These are phyloP conservation scores for Fraxinus cuspidata DNA, from an alignment of 257 asterid species.

Conservation along the genomic window DNA sequence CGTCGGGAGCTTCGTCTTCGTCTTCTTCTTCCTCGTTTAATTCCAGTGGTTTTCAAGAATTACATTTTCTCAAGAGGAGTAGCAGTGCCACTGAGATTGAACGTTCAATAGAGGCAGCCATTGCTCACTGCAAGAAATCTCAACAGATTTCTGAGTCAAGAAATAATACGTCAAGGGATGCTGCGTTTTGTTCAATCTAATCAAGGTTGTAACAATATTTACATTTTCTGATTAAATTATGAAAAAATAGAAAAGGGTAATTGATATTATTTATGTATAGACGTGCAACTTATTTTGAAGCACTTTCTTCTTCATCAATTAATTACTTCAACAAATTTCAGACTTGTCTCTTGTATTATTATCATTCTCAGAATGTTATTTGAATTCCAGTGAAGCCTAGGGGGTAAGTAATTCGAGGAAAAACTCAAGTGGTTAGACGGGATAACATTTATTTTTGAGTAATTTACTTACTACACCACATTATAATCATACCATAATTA, in stretches of 20 bases:
- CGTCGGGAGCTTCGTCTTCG: constrained; percentile 21
- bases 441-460: not conserved
- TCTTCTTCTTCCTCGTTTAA: constrained; percentile 58
- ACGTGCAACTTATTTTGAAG: not conserved
- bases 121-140: constrained; percentile 86
- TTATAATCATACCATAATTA: no score
- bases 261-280: not conserved
- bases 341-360: not conserved
- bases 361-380: not conserved
- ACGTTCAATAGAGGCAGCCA: constrained; percentile 76
- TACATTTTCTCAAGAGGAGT: constrained; percentile 54
- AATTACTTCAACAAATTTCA: not conserved
- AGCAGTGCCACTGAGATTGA: constrained; percentile 70
- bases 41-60: constrained; percentile 45
- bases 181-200: not conserved
- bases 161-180: not conserved
- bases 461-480: no score
- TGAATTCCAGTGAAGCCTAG: not conserved
- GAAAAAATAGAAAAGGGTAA: not conserved
- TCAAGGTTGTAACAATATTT: not conserved
- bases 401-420: no score
- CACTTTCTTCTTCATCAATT: constrained; percentile 20
- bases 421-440: no score
- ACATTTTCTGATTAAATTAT: not conserved
- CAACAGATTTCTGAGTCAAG: constrained; percentile 30